These are phyloP conservation scores for Chondrus crispus DNA, from an alignment of 23 red algal species.

Conservation along the genomic window DNA sequence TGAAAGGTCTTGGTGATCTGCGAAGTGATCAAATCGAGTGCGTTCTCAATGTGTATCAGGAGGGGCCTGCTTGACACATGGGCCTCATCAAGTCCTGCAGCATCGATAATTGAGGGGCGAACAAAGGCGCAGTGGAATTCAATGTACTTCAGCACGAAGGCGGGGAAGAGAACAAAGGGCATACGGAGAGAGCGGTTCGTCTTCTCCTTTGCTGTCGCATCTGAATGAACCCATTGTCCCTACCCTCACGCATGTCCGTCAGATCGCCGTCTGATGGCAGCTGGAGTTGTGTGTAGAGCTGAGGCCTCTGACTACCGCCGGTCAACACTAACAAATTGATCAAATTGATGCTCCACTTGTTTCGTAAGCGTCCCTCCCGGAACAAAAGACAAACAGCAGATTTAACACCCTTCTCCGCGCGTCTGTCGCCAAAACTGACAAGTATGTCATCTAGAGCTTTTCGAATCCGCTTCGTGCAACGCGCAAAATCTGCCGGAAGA, in stretches of 20 bases:
- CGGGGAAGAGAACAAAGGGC: background rate
- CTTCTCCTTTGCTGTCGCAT: background rate
- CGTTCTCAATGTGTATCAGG: background rate
- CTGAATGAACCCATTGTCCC: too few relatives aligned
- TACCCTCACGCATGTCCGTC: too few relatives aligned
- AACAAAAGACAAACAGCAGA: too few relatives aligned
- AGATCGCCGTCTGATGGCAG: too few relatives aligned
- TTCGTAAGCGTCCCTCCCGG: too few relatives aligned
- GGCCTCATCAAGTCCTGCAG: too few relatives aligned
- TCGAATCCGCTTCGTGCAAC: too few relatives aligned
- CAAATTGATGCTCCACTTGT: background rate
- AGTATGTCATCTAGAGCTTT: too few relatives aligned
- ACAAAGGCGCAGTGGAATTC: background rate
- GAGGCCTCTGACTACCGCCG: background rate
- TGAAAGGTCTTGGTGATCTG: background rate
- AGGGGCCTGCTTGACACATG: background rate
- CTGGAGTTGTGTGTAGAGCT: background rate
- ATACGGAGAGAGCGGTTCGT: background rate
- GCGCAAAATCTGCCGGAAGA: too few relatives aligned
- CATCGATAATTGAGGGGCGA: background rate
- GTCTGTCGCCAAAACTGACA: too few relatives aligned
- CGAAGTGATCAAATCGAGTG: background rate
- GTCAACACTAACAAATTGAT: background rate
- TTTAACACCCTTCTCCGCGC: too few relatives aligned
- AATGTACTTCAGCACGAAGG: background rate